Base-by-base conservation (phyloP, 2,329 filamentous ascomycete genomes). In the Paracorniculantispora psalliotae region DNA sequence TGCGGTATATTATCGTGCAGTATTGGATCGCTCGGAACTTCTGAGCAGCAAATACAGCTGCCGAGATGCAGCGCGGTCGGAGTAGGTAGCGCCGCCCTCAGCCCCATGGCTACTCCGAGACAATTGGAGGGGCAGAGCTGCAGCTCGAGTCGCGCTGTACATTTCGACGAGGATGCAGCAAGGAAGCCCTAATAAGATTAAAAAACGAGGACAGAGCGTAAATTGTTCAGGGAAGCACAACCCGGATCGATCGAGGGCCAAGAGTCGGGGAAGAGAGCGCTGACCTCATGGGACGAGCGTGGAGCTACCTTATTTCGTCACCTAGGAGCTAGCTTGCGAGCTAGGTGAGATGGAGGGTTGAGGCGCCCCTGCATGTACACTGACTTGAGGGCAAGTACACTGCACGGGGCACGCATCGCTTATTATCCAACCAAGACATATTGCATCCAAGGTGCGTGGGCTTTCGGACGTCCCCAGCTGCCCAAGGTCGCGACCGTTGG, bases 91-190 rank as follows among this genome's bases (percentile, higher is more conserved):
- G 46, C 33, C 33, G 54, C 46, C 5, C 30, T 23, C 44, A 57
- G 46, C 54, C 54, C 33, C 46, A 57, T n/a, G 13, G 19, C 33
- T 57, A 33, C 44, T 50, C 54, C 54, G 54, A 57, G 54, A 57
- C 54, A 50, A 28, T 21, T 17, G 54, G 33, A 50, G 54, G 54
- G 33, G 15, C 19, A 49, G 15, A n/a, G 21, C 17, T 37, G 53
- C 41, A 47, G 53, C 25, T 23, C 28, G 21, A 23, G 43, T 39
- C 17, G 30, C 12, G n/a, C 30, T 48, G 23, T n/a, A 25, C 17
- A 25, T 44, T 44, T 9, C 35, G 26, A n/a, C 35, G 33, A 30
- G 35, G 9, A 10, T 21, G 23, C 4, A 4, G 19, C 17, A 33
- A 26, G 41, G 13, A 25, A 35, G 3, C 25, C 13, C 1, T 5